Evolutionary conservation across 257 asterid species (phyloP).

Genomic region (Nicotiana otophora): DNA sequence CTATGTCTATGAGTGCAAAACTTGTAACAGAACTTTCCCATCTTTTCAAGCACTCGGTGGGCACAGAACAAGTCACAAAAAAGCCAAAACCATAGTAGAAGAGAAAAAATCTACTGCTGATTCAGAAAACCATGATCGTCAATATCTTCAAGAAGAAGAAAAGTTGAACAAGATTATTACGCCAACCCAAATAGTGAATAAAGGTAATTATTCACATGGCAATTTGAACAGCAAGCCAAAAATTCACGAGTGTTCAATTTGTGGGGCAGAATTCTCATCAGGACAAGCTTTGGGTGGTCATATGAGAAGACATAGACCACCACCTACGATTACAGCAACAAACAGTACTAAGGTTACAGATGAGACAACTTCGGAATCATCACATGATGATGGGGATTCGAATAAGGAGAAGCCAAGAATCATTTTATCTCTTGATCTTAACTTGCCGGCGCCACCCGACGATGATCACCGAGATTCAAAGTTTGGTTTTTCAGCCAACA

Average conservation of each 20-base stretch:
- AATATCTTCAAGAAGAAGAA: not conserved
- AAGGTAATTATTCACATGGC: not conserved
- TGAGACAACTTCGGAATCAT: conserved; percentile 2
- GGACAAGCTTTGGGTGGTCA: conserved; percentile 20
- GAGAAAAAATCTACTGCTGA: conserved; percentile 22
- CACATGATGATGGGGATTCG: not conserved
- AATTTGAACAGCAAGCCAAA: not conserved
- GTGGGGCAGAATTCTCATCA: conserved; percentile 14
- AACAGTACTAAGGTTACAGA: not conserved
- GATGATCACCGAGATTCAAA: conserved; percentile 6
- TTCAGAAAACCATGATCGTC: conserved; percentile 1
- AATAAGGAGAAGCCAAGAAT: not conserved
- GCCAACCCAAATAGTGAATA: conserved; percentile 16
- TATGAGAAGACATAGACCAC: conserved; percentile 18
- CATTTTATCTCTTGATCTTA: conserved; percentile 11
- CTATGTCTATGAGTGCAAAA: conserved; percentile 70
- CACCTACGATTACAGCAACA: not conserved
- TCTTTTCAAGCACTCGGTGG: conserved; percentile 92
- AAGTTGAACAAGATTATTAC: not conserved
- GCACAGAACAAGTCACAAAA: conserved; percentile 83
- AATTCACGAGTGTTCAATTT: conserved; percentile 14
- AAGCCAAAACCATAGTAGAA: conserved; percentile 36
- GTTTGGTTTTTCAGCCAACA: conserved; percentile 10
- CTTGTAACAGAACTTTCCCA: conserved; percentile 66
- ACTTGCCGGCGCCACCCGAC: conserved; percentile 15